Evolutionary conservation across 2,329 filamentous ascomycete genomes (phyloP).

Genomic region (Penicillium sp.): DNA sequence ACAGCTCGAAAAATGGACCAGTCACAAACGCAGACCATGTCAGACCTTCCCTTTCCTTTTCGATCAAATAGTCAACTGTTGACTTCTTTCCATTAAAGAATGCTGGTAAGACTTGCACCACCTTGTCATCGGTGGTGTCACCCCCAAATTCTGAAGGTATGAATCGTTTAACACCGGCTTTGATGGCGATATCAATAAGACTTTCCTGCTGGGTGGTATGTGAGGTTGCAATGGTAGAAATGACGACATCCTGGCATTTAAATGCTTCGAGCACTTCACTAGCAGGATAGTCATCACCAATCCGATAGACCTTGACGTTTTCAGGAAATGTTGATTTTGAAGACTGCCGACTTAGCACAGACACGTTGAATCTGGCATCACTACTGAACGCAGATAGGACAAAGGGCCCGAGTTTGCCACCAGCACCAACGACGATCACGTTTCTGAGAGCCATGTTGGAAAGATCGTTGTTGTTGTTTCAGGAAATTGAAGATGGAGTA

Average conservation of each 20-base stretch:
- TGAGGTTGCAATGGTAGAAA: not conserved
- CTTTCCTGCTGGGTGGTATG: not conserved
- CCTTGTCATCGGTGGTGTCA: conserved; percentile 1
- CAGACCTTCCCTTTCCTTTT: conserved; percentile 4
- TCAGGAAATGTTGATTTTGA: not conserved
- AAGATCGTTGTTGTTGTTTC: not conserved
- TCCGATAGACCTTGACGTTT: not conserved
- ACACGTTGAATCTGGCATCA: conserved; percentile 3
- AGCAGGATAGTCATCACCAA: not conserved
- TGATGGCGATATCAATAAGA: conserved; percentile 6
- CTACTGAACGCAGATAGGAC: not conserved
- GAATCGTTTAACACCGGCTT: conserved; percentile 11
- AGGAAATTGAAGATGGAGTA: not conserved
- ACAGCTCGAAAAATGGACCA: conserved; percentile 3
- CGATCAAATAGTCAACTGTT: not conserved
- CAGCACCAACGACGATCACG: conserved; percentile 3
- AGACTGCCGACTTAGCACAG: conserved; percentile 5
- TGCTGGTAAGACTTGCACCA: not conserved
- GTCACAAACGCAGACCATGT: conserved; percentile 5
- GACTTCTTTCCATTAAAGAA: conserved; percentile 1
- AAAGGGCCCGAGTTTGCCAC: conserved; percentile 1
- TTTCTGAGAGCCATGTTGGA: not conserved
- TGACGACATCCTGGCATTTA: conserved; percentile 1
- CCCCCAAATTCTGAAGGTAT: conserved; percentile 10
- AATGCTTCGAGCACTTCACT: not conserved